Evolutionary conservation across 2,329 filamentous ascomycete species (phyloP).

Genomic region (Fusarium phyllophilum): DNA sequence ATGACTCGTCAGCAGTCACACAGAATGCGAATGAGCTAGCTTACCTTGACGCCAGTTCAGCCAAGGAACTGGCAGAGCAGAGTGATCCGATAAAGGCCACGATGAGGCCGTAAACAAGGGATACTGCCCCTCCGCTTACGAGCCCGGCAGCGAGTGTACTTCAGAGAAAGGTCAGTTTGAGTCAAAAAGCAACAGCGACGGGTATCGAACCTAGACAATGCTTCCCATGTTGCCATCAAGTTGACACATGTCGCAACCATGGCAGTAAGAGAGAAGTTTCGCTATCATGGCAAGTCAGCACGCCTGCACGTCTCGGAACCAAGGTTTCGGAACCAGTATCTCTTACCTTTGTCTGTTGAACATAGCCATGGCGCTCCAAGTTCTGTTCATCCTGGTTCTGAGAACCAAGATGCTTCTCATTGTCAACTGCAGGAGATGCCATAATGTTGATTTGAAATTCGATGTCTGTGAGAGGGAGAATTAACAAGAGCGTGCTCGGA

Average conservation of each 20-base stretch:
- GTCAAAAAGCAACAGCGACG: neutral
- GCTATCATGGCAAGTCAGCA: neutral
- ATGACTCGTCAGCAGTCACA: neutral
- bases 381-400: neutral
- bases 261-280: conserved; percentile 24
- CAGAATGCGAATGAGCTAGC: neutral
- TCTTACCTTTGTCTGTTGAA: neutral
- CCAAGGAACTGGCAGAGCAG: conserved; percentile 34
- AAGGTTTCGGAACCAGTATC: neutral
- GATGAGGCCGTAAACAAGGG: conserved; percentile 27
- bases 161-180: neutral
- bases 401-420: neutral
- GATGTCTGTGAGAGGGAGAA: neutral
- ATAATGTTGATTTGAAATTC: neutral
- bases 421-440: neutral
- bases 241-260: conserved; percentile 23
- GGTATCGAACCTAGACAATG: conserved; percentile 25
- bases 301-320: neutral
- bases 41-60: conserved; percentile 24
- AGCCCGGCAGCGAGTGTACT: conserved; percentile 32
- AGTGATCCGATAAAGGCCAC: conserved; percentile 19
- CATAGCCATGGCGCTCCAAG: conserved; percentile 1
- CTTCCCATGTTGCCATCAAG: conserved; percentile 38
- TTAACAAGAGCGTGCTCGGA: neutral
- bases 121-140: conserved; percentile 24